A percentile compares a stretch with the other conserved stretches of the same genome.
These are phyloP conservation scores for Flaveria brownii DNA, from an alignment of 129 eudicot genomes.

Conservation along the genomic window DNA sequence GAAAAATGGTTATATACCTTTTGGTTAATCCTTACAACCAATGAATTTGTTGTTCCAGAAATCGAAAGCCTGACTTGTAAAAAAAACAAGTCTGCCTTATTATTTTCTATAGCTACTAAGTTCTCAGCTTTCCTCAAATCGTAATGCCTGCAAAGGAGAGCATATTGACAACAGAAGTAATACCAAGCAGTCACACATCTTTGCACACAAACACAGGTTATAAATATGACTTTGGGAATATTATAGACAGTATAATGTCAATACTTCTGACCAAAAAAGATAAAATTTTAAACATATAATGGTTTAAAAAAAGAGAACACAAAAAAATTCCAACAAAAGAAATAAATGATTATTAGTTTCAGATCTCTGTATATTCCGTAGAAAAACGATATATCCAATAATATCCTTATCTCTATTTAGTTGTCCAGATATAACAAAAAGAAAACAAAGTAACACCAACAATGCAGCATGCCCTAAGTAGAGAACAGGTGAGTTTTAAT, in stretches of 20 bases:
- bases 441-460: neutral
- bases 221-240: neutral
- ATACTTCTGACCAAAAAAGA: neutral
- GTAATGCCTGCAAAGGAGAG: constrained; percentile 61
- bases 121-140: constrained; percentile 48
- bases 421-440: neutral
- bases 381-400: neutral
- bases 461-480: constrained; percentile 2
- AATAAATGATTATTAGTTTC: neutral
- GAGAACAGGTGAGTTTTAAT: neutral
- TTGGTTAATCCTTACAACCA: constrained; percentile 60
- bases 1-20: constrained; percentile 44
- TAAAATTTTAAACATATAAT: neutral
- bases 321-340: neutral
- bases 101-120: constrained; percentile 36
- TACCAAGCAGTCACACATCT: neutral
- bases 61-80: constrained; percentile 60
- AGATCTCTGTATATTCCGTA: neutral
- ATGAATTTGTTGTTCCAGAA: constrained; percentile 40
- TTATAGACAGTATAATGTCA: neutral
- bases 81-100: constrained; percentile 52
- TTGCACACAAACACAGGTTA: neutral
- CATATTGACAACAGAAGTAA: constrained; percentile 10
- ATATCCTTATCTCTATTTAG: neutral
- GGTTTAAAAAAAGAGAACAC: neutral